These are phyloP conservation scores for Fomitopsis serialis DNA, from an alignment of 768 basidiomycete species.

Conservation along the genomic window DNA sequence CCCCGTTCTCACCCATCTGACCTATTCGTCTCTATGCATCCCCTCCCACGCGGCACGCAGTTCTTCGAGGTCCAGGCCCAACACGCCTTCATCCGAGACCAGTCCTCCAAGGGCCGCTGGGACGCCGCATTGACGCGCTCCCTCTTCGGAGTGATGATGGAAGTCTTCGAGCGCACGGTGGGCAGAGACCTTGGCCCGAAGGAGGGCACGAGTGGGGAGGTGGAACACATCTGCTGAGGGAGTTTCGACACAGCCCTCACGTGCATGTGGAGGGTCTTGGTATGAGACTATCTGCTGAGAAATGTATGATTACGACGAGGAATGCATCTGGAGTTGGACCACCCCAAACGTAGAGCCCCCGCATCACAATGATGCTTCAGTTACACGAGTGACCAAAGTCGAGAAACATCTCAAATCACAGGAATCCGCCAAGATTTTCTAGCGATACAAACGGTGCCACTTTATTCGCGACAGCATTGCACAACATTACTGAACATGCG, in stretches of 20 bases:
- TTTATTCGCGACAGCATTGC: constrained; percentile 24
- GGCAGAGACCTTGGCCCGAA: constrained; percentile 80
- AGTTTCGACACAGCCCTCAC: no score
- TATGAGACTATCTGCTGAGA: no score
- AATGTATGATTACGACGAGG: no score
- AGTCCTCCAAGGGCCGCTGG: constrained; percentile 90
- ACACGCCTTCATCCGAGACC: constrained; percentile 94
- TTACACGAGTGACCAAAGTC: background rate
- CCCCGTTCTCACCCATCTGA: background rate
- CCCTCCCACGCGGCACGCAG: constrained; percentile 30
- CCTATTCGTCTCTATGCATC: no score
- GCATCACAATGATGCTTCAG: background rate
- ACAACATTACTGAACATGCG: constrained; percentile 28
- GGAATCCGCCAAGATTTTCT: background rate
- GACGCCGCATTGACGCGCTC: constrained; percentile 86
- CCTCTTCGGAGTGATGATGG: constrained; percentile 83
- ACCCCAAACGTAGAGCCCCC: no score
- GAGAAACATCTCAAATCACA: background rate
- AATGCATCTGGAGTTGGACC: no score
- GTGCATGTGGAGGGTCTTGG: no score
- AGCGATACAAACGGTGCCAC: constrained; percentile 10
- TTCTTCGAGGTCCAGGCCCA: constrained; percentile 96
- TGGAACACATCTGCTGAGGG: constrained; percentile 74
- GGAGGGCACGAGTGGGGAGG: constrained; percentile 34
- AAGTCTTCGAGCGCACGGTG: constrained; percentile 86